Percentiles rank a stretch among this genome's conserved stretches.
phyloP scores from a whole-genome alignment of 2,329 filamentous ascomycete species.

The Pseudogymnoascus sp. region DNA sequence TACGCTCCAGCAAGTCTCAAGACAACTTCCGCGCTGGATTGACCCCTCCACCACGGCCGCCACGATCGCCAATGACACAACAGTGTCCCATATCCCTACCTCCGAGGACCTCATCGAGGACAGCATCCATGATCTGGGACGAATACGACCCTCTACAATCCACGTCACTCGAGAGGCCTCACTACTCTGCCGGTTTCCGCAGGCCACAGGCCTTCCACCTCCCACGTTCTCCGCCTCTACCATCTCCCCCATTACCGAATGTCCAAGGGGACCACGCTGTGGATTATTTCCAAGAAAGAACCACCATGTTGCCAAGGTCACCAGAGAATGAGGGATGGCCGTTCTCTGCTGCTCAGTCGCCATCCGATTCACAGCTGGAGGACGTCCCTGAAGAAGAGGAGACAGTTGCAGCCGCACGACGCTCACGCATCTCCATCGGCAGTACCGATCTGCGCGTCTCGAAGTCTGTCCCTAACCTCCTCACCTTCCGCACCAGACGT shows the following conservation, averaged over 20 bases:
- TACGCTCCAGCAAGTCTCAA: conserved; percentile 36
- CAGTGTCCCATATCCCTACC: conserved; percentile 40
- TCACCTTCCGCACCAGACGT: background rate
- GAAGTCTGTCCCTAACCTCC: conserved; percentile 23
- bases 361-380: conserved; percentile 35
- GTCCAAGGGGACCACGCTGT: background rate
- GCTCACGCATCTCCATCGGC: conserved; percentile 21
- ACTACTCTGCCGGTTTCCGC: conserved; percentile 40
- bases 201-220: conserved; percentile 37
- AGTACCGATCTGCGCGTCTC: conserved; percentile 24
- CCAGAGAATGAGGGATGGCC: conserved; percentile 4
- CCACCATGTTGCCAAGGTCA: background rate
- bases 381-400: conserved; percentile 61
- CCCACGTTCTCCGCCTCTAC: conserved; percentile 25
- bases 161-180: conserved; percentile 36
- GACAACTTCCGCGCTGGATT: conserved; percentile 26
- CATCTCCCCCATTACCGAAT: conserved; percentile 25
- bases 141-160: conserved; percentile 34
- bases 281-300: background rate
- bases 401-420: conserved; percentile 24
- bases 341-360: background rate
- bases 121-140: conserved; percentile 38
- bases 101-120: conserved; percentile 49
- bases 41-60: conserved; percentile 39
- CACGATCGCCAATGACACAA: conserved; percentile 38